Base-by-base conservation (phyloP, 768 basidiomycete genomes). In the Rhodosporidiobolus sp. region DNA sequence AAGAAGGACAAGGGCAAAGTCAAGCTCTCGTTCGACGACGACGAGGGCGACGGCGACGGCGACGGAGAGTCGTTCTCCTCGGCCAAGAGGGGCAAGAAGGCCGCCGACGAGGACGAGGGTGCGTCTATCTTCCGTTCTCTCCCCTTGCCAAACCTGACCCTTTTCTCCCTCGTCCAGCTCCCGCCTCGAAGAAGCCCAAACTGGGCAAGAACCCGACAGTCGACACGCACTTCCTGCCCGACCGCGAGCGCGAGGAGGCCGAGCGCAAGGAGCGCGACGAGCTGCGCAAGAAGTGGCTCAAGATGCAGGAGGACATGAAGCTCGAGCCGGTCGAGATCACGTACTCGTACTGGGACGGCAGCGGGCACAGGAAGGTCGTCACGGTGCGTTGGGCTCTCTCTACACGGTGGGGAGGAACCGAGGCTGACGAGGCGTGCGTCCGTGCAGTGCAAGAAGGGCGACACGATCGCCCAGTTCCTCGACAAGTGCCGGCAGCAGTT, bases 341-440 rank as follows among this genome's bases (percentile, higher is more conserved):
- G 0, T 99, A 97, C 79, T 96, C 93, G 0, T 99, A 89, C 81
- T 99, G 96, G 96, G 96, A 99, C 80, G 96, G 96, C 19, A 93
- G 90, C 78, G 96, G 96, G 0, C 96, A 98, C 82, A 85, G 96
- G 63, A 96, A 94, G 83, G 89, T 88, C 61, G 94, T 95, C 24
- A 85, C 83, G 78, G 95, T 95, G 78, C 82, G 91, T 85, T 38
- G 1, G 16, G n/a, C n/a, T n/a, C n/a, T n/a, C n/a, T n/a, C n/a
- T 43, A 8, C 19, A 30, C 7, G 7, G 26, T 26, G 52, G 17
- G 17, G 8, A 4, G 19, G 19, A 24, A 49, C 9, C 48, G 17
- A 22, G 4, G n/a, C 30, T 50, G 45, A 55, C 30, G 49, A 43
- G 45, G 26, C 26, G n/a, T 12, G 35, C 20, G 34, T 53, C 58